Evolutionary conservation across 2,329 filamentous ascomycete species (phyloP).

Genomic region (Chaetothyriales sp.): DNA sequence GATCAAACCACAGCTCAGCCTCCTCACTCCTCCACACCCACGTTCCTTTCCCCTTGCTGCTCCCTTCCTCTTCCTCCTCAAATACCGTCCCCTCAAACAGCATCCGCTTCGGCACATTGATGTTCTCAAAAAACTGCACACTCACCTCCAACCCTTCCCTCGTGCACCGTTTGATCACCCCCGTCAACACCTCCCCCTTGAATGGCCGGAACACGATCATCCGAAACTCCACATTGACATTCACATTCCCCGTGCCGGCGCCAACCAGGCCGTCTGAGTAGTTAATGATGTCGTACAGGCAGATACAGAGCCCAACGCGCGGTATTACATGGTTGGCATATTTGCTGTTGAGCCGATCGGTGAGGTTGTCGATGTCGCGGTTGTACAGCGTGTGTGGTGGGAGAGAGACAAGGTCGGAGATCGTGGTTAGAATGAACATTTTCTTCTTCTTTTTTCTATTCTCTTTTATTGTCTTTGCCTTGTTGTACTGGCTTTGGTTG

Average conservation of each 20-base stretch:
- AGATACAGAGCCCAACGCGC: conserved; percentile 85
- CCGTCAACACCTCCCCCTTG: conserved; percentile 82
- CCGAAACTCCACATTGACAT: conserved; percentile 92
- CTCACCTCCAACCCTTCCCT: conserved; percentile 53
- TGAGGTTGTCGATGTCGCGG: conserved; percentile 59
- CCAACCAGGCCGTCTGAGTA: conserved; percentile 88
- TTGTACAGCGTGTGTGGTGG: conserved; percentile 77
- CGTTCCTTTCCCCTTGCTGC: conserved; percentile 24
- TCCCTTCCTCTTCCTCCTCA: conserved; percentile 56
- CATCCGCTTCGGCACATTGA: conserved; percentile 62
- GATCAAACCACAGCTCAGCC: conserved; percentile 71
- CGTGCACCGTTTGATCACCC: conserved; percentile 63
- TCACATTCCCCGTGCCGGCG: conserved; percentile 80
- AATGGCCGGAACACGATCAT: conserved; percentile 91
- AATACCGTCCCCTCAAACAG: conserved; percentile 63
- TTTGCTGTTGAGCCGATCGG: conserved; percentile 94
- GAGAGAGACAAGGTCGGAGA: conserved; percentile 90
- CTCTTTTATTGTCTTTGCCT: neutral
- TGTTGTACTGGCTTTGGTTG: neutral
- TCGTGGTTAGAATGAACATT: conserved; percentile 47
- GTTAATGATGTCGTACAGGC: conserved; percentile 79
- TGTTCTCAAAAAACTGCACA: conserved; percentile 88
- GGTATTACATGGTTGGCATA: conserved; percentile 91
- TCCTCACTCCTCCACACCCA: conserved; percentile 74
- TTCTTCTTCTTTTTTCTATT: neutral